Conservation (phyloP, 495 filamentous ascomycete genomes). For the Neurospora tetraspora region DNA sequence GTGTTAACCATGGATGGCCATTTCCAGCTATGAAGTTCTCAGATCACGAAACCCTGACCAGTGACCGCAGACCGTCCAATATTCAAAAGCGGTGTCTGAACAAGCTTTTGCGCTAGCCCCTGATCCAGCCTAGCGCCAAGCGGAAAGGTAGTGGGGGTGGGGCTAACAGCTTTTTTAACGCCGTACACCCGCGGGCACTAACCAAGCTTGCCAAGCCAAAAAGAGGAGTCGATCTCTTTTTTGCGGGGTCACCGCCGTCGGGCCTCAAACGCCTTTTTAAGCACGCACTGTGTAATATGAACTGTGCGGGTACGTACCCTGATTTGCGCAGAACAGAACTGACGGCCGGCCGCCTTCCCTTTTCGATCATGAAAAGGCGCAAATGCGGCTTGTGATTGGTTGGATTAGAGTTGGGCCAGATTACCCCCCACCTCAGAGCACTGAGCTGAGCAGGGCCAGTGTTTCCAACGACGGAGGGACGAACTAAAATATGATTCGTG, state of each 20-base stretch:
- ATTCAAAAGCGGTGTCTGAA: conserved; percentile 9
- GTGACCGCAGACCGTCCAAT: not conserved
- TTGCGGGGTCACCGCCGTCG: not conserved
- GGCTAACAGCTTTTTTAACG: not conserved
- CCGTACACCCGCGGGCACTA: not conserved
- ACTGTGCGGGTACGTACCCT: not conserved
- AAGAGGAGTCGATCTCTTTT: not conserved
- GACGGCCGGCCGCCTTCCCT: conserved; percentile 3
- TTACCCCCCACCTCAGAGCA: not conserved
- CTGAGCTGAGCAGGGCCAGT: not conserved
- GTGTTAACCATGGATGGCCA: not conserved
- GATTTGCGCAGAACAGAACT: not conserved
- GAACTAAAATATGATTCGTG: not conserved
- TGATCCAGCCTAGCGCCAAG: not conserved
- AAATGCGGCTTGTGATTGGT: not conserved
- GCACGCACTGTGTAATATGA: not conserved
- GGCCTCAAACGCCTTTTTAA: not conserved
- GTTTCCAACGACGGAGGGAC: not conserved
- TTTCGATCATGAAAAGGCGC: not conserved
- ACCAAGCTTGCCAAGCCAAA: not conserved
- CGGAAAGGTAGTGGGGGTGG: not conserved
- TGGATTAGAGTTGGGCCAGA: not conserved
- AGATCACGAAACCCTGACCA: not conserved
- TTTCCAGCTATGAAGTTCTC: not conserved
- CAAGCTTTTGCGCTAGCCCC: conserved; percentile 14